A percentile compares a stretch with the other conserved stretches of the same genome.
Conservation (phyloP, 306 rosid species). For the Prunus kanzakura region DNA sequence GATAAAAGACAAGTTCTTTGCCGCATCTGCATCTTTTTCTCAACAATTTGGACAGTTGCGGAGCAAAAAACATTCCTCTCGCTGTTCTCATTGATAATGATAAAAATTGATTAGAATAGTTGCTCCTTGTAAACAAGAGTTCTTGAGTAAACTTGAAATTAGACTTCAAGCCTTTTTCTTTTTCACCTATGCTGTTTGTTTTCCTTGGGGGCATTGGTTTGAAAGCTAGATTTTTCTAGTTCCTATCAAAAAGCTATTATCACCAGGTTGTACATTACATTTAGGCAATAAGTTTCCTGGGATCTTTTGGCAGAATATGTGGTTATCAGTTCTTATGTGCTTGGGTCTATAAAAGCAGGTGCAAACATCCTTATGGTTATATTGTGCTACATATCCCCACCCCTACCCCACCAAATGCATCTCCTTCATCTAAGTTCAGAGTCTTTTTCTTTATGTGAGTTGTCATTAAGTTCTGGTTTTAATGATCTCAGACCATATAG, state of each 20-base stretch:
- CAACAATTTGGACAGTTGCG: background rate
- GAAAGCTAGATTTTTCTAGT: background rate
- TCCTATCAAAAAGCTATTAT: background rate
- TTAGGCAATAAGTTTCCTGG: background rate
- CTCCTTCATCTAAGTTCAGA: background rate
- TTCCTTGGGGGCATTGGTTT: background rate
- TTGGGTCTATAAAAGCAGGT: background rate
- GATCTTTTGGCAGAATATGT: background rate
- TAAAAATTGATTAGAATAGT: background rate
- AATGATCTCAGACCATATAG: background rate
- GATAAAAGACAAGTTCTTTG: conserved; percentile 1
- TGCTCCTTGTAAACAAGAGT: background rate
- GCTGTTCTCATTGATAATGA: background rate
- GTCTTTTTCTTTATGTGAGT: background rate
- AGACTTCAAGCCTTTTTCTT: background rate
- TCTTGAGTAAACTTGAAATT: background rate
- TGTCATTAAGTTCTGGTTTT: background rate
- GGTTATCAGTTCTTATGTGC: background rate
- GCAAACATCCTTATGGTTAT: background rate
- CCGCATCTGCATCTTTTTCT: background rate
- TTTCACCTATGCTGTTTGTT: background rate
- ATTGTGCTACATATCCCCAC: background rate
- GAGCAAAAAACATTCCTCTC: background rate
- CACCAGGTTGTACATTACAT: background rate
- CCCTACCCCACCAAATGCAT: too few species aligned